phyloP scores from a whole-genome alignment of 306 rosid genomes.

The Cucumis melo region DNA sequence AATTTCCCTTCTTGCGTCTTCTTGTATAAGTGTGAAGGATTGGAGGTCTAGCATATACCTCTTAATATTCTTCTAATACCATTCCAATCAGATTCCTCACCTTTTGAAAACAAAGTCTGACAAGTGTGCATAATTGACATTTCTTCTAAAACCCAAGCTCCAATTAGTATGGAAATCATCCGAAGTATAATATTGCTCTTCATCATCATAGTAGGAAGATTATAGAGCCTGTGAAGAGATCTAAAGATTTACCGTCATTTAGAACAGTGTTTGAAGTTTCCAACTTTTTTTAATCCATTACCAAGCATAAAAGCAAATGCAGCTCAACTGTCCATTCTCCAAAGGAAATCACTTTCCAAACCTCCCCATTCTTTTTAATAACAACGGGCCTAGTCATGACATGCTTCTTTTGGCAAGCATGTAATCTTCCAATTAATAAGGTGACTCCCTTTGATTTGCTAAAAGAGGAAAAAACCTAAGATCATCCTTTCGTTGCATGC shows the following conservation, averaged over 20 bases:
- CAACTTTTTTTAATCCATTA: neutral
- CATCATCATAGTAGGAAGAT: neutral
- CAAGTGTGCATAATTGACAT: neutral
- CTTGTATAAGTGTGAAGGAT: no score
- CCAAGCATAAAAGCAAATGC: neutral
- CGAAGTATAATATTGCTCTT: neutral
- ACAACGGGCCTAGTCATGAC: neutral
- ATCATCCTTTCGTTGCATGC: neutral
- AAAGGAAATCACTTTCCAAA: neutral
- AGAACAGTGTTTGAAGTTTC: neutral
- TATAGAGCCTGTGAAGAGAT: neutral
- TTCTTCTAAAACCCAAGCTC: neutral
- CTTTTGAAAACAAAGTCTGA: neutral
- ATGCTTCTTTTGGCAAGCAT: neutral
- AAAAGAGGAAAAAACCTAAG: neutral
- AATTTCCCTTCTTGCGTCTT: no score
- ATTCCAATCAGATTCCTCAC: neutral
- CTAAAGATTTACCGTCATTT: neutral
- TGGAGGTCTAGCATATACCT: no score
- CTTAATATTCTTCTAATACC: no score
- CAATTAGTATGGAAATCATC: neutral
- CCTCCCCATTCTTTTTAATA: neutral
- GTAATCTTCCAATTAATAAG: neutral
- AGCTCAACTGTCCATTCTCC: neutral
- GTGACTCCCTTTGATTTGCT: neutral